Conservation (phyloP, 2,329 filamentous ascomycete species). For the Ophiostoma fasciatum region DNA sequence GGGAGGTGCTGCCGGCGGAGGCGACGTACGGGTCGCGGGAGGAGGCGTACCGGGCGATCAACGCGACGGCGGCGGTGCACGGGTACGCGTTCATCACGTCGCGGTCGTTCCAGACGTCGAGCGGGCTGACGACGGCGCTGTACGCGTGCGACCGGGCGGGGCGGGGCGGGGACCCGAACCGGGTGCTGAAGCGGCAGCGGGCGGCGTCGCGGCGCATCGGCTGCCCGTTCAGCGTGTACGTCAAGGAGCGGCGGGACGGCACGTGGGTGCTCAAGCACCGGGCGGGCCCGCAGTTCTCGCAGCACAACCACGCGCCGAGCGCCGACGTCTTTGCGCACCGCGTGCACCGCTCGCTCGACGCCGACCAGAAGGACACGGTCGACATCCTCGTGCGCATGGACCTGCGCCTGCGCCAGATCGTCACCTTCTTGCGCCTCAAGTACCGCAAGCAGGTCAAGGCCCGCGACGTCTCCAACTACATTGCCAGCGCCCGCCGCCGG, state of each 20-base stretch:
- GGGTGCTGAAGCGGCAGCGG: constrained; percentile 7
- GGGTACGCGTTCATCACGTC: constrained; percentile 8
- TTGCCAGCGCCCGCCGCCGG: constrained; percentile 8
- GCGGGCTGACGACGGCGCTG: constrained; percentile 6
- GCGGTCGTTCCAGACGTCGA: constrained; percentile 6
- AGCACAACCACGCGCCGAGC: constrained; percentile 9
- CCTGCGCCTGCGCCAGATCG: constrained; percentile 7
- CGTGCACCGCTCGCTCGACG: constrained; percentile 7
- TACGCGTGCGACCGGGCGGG: constrained; percentile 8
- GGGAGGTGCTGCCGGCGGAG: constrained; percentile 6
- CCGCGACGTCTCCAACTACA: constrained; percentile 9
- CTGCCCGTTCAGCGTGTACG: constrained; percentile 6
- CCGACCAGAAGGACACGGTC: constrained; percentile 8
- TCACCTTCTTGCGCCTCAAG: constrained; percentile 8
- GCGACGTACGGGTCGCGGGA: constrained; percentile 4
- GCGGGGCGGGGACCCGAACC: constrained; percentile 4
- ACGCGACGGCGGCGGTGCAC: constrained; percentile 2
- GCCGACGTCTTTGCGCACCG: constrained; percentile 6
- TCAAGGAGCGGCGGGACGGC: constrained; percentile 7
- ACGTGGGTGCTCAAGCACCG: constrained; percentile 6
- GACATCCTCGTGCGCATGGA: constrained; percentile 7
- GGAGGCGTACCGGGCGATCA: constrained; percentile 8
- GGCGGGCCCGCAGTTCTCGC: constrained; percentile 4
- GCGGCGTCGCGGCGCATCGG: constrained; percentile 7
- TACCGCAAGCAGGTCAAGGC: constrained; percentile 7